Evolutionary conservation across 2,329 filamentous ascomycete genomes (phyloP).

Genomic region (Pseudopyricularia javanii): DNA sequence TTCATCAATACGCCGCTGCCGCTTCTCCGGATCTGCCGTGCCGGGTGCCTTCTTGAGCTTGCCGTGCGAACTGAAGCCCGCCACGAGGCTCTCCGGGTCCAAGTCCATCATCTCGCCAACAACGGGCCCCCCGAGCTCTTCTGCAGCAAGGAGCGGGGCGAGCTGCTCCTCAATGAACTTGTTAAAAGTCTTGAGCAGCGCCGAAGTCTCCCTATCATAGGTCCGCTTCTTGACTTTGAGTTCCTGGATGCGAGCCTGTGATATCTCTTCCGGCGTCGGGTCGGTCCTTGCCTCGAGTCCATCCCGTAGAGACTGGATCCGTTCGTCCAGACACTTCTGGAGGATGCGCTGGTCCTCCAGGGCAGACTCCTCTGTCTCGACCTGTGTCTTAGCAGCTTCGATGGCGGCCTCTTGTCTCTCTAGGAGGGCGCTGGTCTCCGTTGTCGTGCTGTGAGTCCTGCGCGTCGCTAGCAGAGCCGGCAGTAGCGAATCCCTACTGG

Average conservation of each 20-base stretch:
- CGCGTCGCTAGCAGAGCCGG: constrained; percentile 62
- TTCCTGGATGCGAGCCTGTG: constrained; percentile 47
- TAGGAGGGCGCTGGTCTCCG: constrained; percentile 51
- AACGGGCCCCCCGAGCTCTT: constrained; percentile 72
- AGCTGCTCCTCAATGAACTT: constrained; percentile 60
- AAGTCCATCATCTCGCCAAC: constrained; percentile 63
- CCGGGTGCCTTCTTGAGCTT: constrained; percentile 35
- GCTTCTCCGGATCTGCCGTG: constrained; percentile 29
- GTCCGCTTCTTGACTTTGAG: constrained; percentile 44
- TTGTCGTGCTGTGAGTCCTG: constrained; percentile 50
- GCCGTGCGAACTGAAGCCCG: constrained; percentile 48
- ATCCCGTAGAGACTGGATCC: constrained; percentile 47
- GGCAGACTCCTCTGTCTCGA: constrained; percentile 37
- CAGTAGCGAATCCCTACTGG: constrained; percentile 52
- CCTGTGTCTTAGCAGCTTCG: constrained; percentile 28
- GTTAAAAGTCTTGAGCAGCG: constrained; percentile 51
- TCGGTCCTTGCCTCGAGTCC: constrained; percentile 44
- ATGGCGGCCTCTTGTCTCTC: constrained; percentile 27
- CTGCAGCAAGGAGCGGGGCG: constrained; percentile 66
- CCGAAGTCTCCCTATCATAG: constrained; percentile 49
- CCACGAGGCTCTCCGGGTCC: constrained; percentile 43
- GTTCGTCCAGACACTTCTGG: constrained; percentile 36
- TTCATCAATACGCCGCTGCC: constrained; percentile 50
- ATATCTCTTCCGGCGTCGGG: constrained; percentile 48
- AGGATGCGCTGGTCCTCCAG: constrained; percentile 44